These are phyloP conservation scores for Pachyrhizus erosus DNA, from an alignment of 306 rosid genomes.

Conservation along the genomic window DNA sequence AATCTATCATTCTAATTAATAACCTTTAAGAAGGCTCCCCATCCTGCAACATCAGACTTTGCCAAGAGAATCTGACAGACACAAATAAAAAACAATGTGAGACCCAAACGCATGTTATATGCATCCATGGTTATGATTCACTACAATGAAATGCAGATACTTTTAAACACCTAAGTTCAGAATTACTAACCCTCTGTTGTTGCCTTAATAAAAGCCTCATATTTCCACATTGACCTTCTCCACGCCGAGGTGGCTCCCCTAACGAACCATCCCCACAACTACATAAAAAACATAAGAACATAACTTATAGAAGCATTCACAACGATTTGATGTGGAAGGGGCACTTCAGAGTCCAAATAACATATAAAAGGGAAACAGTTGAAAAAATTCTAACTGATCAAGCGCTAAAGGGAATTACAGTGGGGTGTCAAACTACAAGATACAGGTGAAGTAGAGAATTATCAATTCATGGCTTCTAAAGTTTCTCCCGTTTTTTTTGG, in stretches of 20 bases:
- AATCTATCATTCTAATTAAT: slow-evolving; percentile 30
- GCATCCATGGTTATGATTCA: slow-evolving; percentile 31
- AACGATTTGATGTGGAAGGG: slow-evolving; percentile 7
- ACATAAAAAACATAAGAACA: slow-evolving; percentile 36
- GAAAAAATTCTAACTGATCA: background rate
- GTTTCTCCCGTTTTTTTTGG: background rate
- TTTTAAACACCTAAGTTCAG: slow-evolving; percentile 4
- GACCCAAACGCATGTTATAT: slow-evolving; percentile 25
- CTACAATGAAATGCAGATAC: slow-evolving; percentile 17
- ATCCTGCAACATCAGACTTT: slow-evolving; percentile 96
- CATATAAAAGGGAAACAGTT: background rate
- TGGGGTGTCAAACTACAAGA: slow-evolving; percentile 23
- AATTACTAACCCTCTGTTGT: slow-evolving; percentile 85
- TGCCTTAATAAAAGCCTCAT: slow-evolving; percentile 98
- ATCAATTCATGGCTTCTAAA: slow-evolving; percentile 7
- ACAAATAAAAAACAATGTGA: slow-evolving; percentile 29
- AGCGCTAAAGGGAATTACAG: slow-evolving; percentile 1
- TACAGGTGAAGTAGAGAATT: slow-evolving; percentile 13
- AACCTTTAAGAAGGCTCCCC: slow-evolving; percentile 99
- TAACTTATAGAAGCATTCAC: slow-evolving; percentile 19
- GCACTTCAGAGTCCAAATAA: slow-evolving; percentile 25
- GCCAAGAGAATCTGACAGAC: slow-evolving; percentile 80
- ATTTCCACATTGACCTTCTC: slow-evolving; percentile 97
- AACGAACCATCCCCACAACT: slow-evolving; percentile 92
- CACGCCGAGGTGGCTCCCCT: slow-evolving; percentile 89